Evolutionary conservation across 257 asterid species (phyloP), one percentile per base, ranked within the genome.

Genomic region (Nicotiana knightiana): DNA sequence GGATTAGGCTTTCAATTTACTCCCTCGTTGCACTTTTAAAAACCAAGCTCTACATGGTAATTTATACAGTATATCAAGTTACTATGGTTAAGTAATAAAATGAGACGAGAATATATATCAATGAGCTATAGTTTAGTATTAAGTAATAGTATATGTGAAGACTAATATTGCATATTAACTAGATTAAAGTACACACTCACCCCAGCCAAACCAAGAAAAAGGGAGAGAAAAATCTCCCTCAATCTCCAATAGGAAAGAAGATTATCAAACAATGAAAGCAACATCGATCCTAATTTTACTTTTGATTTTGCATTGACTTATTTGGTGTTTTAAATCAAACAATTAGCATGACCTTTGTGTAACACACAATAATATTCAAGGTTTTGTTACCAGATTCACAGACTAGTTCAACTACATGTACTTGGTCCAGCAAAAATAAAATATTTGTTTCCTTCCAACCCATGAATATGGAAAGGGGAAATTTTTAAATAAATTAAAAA

Each of bases 361-460:
- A 73, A 26, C 43, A 11, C 30, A 39, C 28, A 24, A 61, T 61
- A 61, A 39, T 59, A 15, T 65, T 64, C 79, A 82, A 68, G 64
- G 57, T 73, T 86, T 65, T 83, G 70, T 75, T 58, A 18, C 77
- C 64, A 18, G 30, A 65, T 54, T 85, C 84, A 77, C 84, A 75
- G 81, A 80, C 84, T 55, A 57, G 85, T 81, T 85, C 82, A 85
- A 85, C 88, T 54, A 85, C 81, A 39, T 85, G 62, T 79, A 64
- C 86, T 46, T 35, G 26, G 62, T 55, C 82, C 59, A 63, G 48
- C 9, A 54, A n/a, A 53, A 46, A 24, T 43, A 73, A 43, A 48
- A 6, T 73, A 48, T 46, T 73, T 48, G 39, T 73, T 73, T 12
- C 15, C 24, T 43, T 62, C 61, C 39, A 24, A 39, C 78, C 5